Base-by-base conservation (phyloP, 106 monocot species). In the Dendrobium huoshanense region DNA sequence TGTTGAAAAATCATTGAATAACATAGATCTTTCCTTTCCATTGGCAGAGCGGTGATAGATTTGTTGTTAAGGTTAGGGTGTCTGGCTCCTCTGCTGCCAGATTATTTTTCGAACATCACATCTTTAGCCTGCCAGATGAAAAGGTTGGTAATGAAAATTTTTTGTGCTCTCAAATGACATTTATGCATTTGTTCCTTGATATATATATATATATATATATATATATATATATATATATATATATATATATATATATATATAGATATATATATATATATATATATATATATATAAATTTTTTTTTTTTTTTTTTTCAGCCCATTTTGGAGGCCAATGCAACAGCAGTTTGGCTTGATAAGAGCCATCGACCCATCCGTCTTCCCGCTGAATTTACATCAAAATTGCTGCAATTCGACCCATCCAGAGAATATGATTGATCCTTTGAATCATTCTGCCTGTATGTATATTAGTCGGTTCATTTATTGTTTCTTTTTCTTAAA, bases 281-380 rank as follows among this genome's bases (percentile, higher is more conserved):
- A n/a, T n/a, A n/a, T n/a, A n/a, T n/a, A n/a, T n/a, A n/a, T n/a
- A n/a, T n/a, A n/a, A n/a, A n/a, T n/a, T n/a, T n/a, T n/a, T n/a
- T n/a, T n/a, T n/a, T n/a, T n/a, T n/a, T n/a, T 22, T 54, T 88
- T 29, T 76, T 41, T 80, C 75, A 96, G 96, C 90, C 87, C 6
- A 88, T 96, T 65, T 58, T 94, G 78, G 94, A 96, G 81, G 96
- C 96, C 10, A 96, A 84, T 51, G 85, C 85, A n/a, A 92, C 94
- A 0, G 92, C 87, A 11, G 92, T 96, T 41, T 94, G 90, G 87
- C 94, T 96, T 31, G 83, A 92, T 81, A 82, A 70, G 75, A 87
- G 61, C 80, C 81, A 90, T 78, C 88, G 86, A 11, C 96, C 96
- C 22, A 79, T 88, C 77, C 96, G 94, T 43, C 75, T 96, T 48